phyloP scores from a whole-genome alignment of 1,284 basidiomycete species.

The Moesziomyces sp. region DNA sequence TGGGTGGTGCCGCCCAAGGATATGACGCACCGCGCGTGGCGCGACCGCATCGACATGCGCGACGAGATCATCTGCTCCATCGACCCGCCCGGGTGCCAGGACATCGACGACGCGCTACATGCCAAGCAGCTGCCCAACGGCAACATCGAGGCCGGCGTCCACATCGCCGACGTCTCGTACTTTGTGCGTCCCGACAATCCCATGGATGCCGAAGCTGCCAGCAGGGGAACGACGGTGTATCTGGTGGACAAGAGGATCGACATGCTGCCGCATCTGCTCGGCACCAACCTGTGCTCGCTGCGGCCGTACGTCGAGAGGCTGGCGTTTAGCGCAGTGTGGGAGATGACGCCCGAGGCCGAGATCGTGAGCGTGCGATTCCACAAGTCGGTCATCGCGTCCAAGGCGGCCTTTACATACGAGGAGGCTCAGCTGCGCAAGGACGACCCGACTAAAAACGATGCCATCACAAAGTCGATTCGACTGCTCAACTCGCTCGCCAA shows the following conservation, averaged over 20 bases:
- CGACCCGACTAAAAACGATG: slow-evolving; percentile 81
- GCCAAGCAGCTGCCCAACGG: slow-evolving; percentile 88
- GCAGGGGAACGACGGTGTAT: slow-evolving; percentile 96
- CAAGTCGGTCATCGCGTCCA: slow-evolving; percentile 96
- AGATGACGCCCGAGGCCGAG: slow-evolving; percentile 75
- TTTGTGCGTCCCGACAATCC: slow-evolving; percentile 93
- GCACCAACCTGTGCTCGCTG: slow-evolving; percentile 95
- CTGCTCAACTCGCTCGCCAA: slow-evolving; percentile 88
- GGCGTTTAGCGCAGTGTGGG: slow-evolving; percentile 97
- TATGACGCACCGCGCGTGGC: slow-evolving; percentile 75
- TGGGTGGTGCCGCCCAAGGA: slow-evolving; percentile 92
- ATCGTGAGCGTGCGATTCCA: slow-evolving; percentile 91
- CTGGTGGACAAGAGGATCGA: slow-evolving; percentile 98
- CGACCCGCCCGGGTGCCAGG: slow-evolving; percentile 96
- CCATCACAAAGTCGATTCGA: slow-evolving; percentile 86
- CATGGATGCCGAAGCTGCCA: slow-evolving; percentile 96
- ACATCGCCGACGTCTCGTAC: slow-evolving; percentile 98
- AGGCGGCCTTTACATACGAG: slow-evolving; percentile 96
- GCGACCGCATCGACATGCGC: slow-evolving; percentile 86
- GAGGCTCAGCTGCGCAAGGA: slow-evolving; percentile 95
- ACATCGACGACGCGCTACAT: slow-evolving; percentile 99
- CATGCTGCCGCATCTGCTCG: slow-evolving; percentile 93
- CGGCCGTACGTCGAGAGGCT: slow-evolving; percentile 92
- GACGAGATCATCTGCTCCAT: slow-evolving; percentile 92
- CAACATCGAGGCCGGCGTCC: slow-evolving; percentile 96